Base-by-base conservation (phyloP, 106 monocot genomes). In the Acanthochlamys bracteata region DNA sequence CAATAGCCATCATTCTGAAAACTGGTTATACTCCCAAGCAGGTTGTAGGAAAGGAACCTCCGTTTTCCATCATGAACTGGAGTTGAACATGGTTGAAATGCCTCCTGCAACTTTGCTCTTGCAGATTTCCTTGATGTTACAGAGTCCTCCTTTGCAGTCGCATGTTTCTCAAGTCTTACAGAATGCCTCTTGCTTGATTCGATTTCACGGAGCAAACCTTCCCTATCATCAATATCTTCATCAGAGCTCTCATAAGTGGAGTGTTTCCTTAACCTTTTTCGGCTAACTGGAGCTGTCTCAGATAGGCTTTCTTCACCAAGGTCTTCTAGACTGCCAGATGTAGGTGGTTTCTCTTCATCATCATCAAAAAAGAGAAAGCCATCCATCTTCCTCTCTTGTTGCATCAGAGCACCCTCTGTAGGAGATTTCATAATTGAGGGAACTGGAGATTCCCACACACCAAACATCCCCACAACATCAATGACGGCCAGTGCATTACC, bases 1-100 rank as follows among this genome's bases (percentile, higher is more conserved):
- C 88, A 92, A 68, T 75, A 81, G 17, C 83, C 85, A 21, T 92
- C 92, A 75, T 98, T 98, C 65, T 98, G 83, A 53, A 98, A 58
- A 40, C 92, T 88, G 16, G 98, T 98, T 59, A 98, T 80, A 73
- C 83, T 81, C 51, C 92, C 92, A 51, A 98, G 88, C 83, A 92
- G 71, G 66, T 83, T 98, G 66, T 98, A 98, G 64, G 66, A 78
- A 55, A 92, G 85, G 75, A 98, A 98, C 39, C 76, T 69, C 4
- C 92, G 73, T 63, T 86, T 92, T 51, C 88, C 92, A 33, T 60
- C 4, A 51, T 98, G 83, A 16, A 73, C 59, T 64, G 92, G 98
- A 58, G 92, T 89, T 13, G 83, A 92, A 25, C 98, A 85, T 49
- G 89, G 80, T 64, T 98, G 98, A 74, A 98, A 98, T 41, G 92